A percentile compares a stretch with the other conserved stretches of the same genome.
phyloP scores from a whole-genome alignment of 805 yeast genomes.

The Naumovozyma baii region DNA sequence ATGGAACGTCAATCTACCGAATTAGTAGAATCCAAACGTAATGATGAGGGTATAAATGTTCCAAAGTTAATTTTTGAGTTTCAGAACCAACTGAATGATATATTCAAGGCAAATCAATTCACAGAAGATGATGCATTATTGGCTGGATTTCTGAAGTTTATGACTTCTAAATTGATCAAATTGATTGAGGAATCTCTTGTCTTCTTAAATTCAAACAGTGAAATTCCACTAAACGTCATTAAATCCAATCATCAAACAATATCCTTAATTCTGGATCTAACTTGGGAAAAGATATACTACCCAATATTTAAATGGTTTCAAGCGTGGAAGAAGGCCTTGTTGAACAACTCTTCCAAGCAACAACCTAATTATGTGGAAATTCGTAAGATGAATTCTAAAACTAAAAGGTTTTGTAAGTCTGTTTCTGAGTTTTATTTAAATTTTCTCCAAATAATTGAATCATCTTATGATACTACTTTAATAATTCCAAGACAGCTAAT shows the following conservation, averaged over 20 bases:
- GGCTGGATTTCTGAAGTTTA: slow-evolving; percentile 21
- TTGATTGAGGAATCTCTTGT: slow-evolving; percentile 5
- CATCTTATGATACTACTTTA: slow-evolving; percentile 5
- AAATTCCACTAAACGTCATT: not conserved
- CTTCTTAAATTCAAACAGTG: slow-evolving; percentile 1
- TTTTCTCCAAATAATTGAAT: slow-evolving; percentile 24
- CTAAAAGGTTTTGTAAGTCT: slow-evolving; percentile 40
- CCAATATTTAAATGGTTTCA: slow-evolving; percentile 55
- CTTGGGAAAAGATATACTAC: slow-evolving; percentile 57
- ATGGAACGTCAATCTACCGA: not conserved
- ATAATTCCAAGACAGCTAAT: slow-evolving; percentile 7
- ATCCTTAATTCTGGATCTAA: slow-evolving; percentile 34
- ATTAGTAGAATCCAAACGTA: not conserved
- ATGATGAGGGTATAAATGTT: slow-evolving; percentile 4
- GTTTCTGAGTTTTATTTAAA: slow-evolving; percentile 40
- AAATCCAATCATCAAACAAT: slow-evolving; percentile 3
- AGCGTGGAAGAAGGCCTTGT: slow-evolving; percentile 21
- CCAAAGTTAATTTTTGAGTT: slow-evolving; percentile 13
- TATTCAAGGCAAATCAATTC: slow-evolving; percentile 18
- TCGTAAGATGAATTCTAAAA: slow-evolving; percentile 44
- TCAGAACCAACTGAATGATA: slow-evolving; percentile 16
- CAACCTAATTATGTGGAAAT: slow-evolving; percentile 39
- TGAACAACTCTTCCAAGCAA: slow-evolving; percentile 4
- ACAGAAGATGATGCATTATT: slow-evolving; percentile 23
- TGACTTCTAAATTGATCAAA: slow-evolving; percentile 21